Evolutionary conservation across 768 basidiomycete species (phyloP).

Genomic region (Polyporus arcularius): DNA sequence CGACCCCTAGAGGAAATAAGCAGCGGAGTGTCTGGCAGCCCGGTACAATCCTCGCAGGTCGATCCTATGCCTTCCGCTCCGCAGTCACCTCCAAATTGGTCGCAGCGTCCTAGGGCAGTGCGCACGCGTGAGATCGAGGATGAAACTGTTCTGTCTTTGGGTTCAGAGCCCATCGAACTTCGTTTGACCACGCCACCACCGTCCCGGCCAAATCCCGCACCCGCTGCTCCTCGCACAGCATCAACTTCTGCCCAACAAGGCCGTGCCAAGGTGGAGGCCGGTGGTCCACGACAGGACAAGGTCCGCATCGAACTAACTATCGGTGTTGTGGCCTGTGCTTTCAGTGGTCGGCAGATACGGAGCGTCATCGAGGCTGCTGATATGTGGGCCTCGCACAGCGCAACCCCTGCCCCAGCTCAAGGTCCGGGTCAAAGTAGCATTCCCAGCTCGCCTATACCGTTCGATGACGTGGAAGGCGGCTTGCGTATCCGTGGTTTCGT

Average conservation of each 20-base stretch:
- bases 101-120: background rate
- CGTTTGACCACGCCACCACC: slow-evolving; percentile 51
- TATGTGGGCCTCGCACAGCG: slow-evolving; percentile 21
- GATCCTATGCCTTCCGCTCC: background rate
- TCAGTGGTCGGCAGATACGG: slow-evolving; percentile 59
- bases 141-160: slow-evolving; percentile 60
- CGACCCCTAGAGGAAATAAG: background rate
- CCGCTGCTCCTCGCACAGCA: background rate
- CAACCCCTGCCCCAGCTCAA: background rate
- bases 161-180: slow-evolving; percentile 60
- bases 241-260: no score
- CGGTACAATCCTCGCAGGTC: background rate
- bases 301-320: slow-evolving; percentile 40
- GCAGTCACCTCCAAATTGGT: background rate
- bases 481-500: slow-evolving; percentile 47
- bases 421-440: background rate
- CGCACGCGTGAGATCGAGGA: slow-evolving; percentile 30
- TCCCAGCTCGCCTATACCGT: slow-evolving; percentile 1
- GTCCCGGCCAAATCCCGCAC: slow-evolving; percentile 2
- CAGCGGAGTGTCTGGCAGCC: background rate
- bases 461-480: slow-evolving; percentile 35
- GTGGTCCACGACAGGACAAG: background rate
- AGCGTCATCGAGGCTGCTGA: slow-evolving; percentile 41
- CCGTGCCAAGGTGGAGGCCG: background rate
- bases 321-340: slow-evolving; percentile 56